Evolutionary conservation across 441 rosid species (phyloP), one percentile per base, ranked within the genome.

Genomic region (Adansonia rubrostipa): DNA sequence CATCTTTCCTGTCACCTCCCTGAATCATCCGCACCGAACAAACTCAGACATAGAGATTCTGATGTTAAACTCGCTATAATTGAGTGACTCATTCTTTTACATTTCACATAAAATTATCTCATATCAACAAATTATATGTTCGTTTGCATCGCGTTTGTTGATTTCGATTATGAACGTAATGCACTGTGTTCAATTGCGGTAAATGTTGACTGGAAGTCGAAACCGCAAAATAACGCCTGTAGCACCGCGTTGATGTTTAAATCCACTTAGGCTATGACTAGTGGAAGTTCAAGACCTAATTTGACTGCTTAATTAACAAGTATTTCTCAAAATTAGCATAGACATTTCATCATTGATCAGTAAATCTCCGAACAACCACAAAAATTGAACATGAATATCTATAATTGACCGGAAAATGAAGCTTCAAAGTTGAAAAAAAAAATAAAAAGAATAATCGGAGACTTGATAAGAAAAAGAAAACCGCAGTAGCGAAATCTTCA

Each of bases 1-100:
- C 99, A 80, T 96, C 99, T 78, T 96, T 96, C 85, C 98, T 85
- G 79, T 96, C 99, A 73, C 99, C 99, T 84, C 99, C 99, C 99
- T 96, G 80, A 67, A 83, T 15, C 76, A 83, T 10, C 71, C 24
- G 44, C 42, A 48, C 45, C 50, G 36, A 58, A 22, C 24, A 66
- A 53, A 80, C 15, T 54, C 67, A 56, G 20, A 62, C 7, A 28
- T 45, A 4, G 36, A 45, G 50, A n/a, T 45, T 5, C 72, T 65
- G 50, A 65, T 11, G 47, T 71, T 71, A 1, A 71, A 48, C 58
- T 70, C 44, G 40, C 19, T 6, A 19, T 24, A 70, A 70, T 58
- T 69, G 73, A 71, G 45, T 36, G 47, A 51, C 47, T 71, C 74
- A 28, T 50, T 70, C 60, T 28, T 51, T 24, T 28, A 51, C 24